Base-by-base conservation (phyloP, 352 stramenopile species). In the Phytophthora uliginosa region DNA sequence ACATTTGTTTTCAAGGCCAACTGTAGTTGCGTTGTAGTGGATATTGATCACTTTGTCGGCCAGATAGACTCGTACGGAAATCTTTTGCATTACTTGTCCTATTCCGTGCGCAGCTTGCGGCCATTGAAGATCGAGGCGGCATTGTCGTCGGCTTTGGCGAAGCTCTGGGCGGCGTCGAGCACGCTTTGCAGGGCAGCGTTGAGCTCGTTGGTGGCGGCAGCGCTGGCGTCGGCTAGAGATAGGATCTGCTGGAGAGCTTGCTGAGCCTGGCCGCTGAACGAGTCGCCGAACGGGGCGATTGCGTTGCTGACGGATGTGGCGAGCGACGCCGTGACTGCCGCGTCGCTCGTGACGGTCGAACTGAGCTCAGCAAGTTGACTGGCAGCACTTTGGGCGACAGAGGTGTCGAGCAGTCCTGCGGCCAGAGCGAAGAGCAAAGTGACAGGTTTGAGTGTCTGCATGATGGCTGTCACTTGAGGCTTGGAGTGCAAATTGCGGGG, bases 1-100 rank as follows among this genome's bases (percentile, higher is more conserved):
- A 74, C 71, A 74, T 75, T 74, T 78, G 59, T 73, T 73, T 66
- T 59, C 63, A 36, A 63, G 24, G 45, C 45, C 45, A 42, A 56
- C 38, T 45, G 58, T n/a, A n/a, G n/a, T 36, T 59, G 31, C 18
- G 34, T 59, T 64, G 50, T 28, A 42, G 48, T 24, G 7, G 28
- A 7, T n/a, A 28, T 42, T 20, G 26, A 40, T 20, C 15, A 4
- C 5, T 13, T 48, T 48, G 40, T 48, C 17, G 12, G 15, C 20
- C n/a, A 26, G 45, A 17, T 42, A 50, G 17, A 17, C 18, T 4
- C n/a, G 15, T 8, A 20, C 3, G 15, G 40, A 48, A 17, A 22
- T 17, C 7, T 52, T 20, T 15, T 26, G n/a, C 1, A 6, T 69
- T 66, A 74, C 4, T 74, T 54, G 36, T 53, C 22, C 10, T 26